These are phyloP conservation scores for Nannizzia gypsea DNA, from an alignment of 2,329 filamentous ascomycete species.

Conservation along the genomic window DNA sequence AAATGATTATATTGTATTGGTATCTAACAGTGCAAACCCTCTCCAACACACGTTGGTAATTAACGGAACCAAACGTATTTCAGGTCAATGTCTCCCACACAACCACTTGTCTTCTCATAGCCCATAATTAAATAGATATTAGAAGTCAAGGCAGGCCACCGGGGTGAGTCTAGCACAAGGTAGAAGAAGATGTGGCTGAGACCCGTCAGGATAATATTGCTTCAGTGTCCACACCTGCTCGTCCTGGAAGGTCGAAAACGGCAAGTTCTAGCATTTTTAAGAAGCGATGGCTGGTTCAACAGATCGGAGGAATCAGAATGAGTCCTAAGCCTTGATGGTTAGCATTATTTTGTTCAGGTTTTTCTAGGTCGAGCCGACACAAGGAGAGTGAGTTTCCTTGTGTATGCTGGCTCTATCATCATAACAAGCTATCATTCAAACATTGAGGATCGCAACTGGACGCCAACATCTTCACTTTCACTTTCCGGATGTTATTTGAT, in stretches of 20 bases:
- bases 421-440: not conserved
- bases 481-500: not conserved
- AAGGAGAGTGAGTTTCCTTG: not conserved
- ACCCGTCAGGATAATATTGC: constrained; percentile 38
- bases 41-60: too few relatives aligned
- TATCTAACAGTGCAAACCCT: too few relatives aligned
- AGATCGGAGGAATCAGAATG: not conserved
- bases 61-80: too few relatives aligned
- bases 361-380: not conserved
- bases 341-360: not conserved
- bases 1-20: not conserved
- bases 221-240: constrained; percentile 48
- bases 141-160: constrained; percentile 28
- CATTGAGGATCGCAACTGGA: not conserved
- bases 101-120: constrained; percentile 30
- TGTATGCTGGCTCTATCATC: not conserved
- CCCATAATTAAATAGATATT: constrained; percentile 36
- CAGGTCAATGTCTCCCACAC: constrained; percentile 33
- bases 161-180: constrained; percentile 23
- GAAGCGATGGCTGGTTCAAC: not conserved
- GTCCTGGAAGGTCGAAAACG: constrained; percentile 40
- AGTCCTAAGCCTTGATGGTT: not conserved
- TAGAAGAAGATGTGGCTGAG: constrained; percentile 15
- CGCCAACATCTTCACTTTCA: not conserved
- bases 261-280: constrained; percentile 42